Evolutionary conservation across 306 rosid species (phyloP), one percentile per base, ranked within the genome.

Genomic region (Dalbergia cochinchinensis): DNA sequence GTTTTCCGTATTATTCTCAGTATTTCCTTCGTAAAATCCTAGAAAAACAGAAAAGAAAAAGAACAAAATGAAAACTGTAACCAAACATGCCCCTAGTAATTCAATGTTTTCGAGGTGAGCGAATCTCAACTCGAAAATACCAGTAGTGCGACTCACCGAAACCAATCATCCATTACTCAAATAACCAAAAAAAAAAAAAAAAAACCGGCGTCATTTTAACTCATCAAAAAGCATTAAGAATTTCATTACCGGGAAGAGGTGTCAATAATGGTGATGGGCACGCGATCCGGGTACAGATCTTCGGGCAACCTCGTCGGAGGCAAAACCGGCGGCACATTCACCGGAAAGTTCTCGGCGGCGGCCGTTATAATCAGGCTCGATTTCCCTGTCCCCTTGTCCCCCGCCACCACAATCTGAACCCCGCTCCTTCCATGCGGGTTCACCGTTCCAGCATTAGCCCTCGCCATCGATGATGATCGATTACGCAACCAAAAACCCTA

Each of bases 361-460:
- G 93, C 99, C 4, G 99, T 93, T 5, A 91, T 91, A 70, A 96
- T 90, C 84, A 96, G 87, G 87, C 96, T 93, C 4, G 99, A 96
- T 88, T 96, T 96, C 50, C 99, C 99, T 2, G 98, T 93, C 14
- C 89, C 88, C 2, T 78, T 85, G 86, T 96, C 98, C 67, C 99
- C 99, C 6, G 94, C 98, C 3, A 96, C 97, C 37, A 93, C 99
- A 26, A 95, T 95, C 14, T 97, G 94, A 71, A 95, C 98, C 31
- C 92, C 92, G 2, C 74, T 87, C 7, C 90, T 84, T 22, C 79
- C 89, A 37, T 83, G 87, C 3, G 89, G 87, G 72, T 87, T 90
- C 34, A 65, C 82, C 22, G 86, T 77, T 82, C 90, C 94, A 34
- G 88, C 71, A 62, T 85, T 73, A 78, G 88, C 74, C 79, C 82